These are phyloP conservation scores for Parastagonospora nodorum DNA, from an alignment of 2,329 filamentous ascomycete genomes.

Conservation along the genomic window DNA sequence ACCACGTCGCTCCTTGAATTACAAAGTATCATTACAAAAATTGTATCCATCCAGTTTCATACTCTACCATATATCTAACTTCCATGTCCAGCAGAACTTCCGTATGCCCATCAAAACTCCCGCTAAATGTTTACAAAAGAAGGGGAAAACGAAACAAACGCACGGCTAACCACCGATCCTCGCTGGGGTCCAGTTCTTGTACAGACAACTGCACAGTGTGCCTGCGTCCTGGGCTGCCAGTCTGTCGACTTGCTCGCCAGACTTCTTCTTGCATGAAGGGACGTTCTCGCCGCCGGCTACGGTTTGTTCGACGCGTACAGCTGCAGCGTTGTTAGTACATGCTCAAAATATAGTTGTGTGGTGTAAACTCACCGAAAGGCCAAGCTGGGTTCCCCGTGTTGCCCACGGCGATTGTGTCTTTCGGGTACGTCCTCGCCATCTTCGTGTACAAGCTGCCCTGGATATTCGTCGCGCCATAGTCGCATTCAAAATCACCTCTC, in stretches of 20 bases:
- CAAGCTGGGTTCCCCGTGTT: slow-evolving; percentile 40
- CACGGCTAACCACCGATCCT: background rate
- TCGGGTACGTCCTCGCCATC: slow-evolving; percentile 49
- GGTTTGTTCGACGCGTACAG: slow-evolving; percentile 61
- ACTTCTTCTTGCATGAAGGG: slow-evolving; percentile 59
- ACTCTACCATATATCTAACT: too few species aligned
- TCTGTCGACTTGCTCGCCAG: slow-evolving; percentile 42
- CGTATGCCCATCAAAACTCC: background rate
- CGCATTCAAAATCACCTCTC: slow-evolving; percentile 59
- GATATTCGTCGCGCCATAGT: slow-evolving; percentile 62
- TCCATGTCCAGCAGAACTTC: too few species aligned
- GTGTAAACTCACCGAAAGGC: slow-evolving; percentile 39
- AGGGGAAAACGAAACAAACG: too few species aligned
- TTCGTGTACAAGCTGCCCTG: slow-evolving; percentile 66
- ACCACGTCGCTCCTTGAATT: too few species aligned
- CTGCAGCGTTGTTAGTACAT: slow-evolving; percentile 21
- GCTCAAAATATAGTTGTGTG: background rate
- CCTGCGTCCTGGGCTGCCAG: slow-evolving; percentile 42
- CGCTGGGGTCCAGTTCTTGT: slow-evolving; percentile 48
- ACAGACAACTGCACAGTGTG: slow-evolving; percentile 53
- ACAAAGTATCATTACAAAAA: too few species aligned
- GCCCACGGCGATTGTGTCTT: slow-evolving; percentile 25
- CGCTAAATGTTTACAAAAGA: background rate
- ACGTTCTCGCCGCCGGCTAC: slow-evolving; percentile 55
- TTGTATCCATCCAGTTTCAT: too few species aligned